Evolutionary conservation across 331 rosid genomes (phyloP).

Genomic region (Telfairia occidentalis): DNA sequence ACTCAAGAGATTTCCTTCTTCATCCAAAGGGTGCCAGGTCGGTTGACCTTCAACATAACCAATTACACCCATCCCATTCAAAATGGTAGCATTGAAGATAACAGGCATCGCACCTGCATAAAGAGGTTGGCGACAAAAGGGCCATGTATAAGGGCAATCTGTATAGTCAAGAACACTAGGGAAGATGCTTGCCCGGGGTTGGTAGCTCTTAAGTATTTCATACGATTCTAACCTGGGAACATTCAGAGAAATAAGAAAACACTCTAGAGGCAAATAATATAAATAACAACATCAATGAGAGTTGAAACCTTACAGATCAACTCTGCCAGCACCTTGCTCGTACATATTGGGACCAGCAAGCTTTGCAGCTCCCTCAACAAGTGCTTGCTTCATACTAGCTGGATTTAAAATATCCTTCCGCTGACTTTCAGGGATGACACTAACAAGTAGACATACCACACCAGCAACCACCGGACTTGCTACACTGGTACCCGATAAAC

Average conservation of each 20-base stretch:
- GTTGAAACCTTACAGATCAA: constrained; percentile 65
- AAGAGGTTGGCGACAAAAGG: constrained; percentile 94
- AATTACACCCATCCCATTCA: constrained; percentile 93
- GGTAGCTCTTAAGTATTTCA: constrained; percentile 76
- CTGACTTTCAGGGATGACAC: constrained; percentile 62
- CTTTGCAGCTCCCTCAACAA: constrained; percentile 93
- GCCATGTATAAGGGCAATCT: constrained; percentile 95
- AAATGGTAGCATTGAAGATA: constrained; percentile 87
- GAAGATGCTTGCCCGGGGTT: constrained; percentile 86
- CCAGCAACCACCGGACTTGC: constrained; percentile 99
- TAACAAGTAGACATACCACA: constrained; percentile 88
- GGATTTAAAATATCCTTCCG: constrained; percentile 73
- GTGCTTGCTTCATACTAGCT: constrained; percentile 98
- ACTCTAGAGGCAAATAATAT: not conserved
- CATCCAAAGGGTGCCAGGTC: constrained; percentile 73
- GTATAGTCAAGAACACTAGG: constrained; percentile 77
- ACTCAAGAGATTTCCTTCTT: constrained; percentile 82
- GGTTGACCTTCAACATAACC: constrained; percentile 80
- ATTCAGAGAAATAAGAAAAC: not conserved
- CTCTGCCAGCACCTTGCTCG: constrained; percentile 99
- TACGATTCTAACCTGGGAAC: constrained; percentile 80
- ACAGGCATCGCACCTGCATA: constrained; percentile 97
- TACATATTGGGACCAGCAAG: constrained; percentile 80
- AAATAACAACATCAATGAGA: not conserved
- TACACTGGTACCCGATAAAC: constrained; percentile 95